Evolutionary conservation across 495 filamentous ascomycete genomes (phyloP).

Genomic region (Darksidea phi): DNA sequence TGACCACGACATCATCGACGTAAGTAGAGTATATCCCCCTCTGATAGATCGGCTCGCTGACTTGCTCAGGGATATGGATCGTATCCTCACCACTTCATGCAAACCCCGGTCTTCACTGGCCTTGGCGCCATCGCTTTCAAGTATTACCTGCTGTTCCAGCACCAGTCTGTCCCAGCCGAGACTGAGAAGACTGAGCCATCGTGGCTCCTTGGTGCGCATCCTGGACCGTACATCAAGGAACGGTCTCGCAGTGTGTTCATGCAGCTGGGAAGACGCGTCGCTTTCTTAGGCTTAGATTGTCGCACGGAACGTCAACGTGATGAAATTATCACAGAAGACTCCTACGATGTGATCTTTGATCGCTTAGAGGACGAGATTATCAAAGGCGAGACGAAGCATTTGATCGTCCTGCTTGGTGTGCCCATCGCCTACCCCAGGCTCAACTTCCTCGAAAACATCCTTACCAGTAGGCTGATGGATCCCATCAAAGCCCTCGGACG

Average conservation of each 20-base stretch:
- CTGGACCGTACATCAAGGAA: conserved; percentile 89
- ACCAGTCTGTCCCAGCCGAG: conserved; percentile 81
- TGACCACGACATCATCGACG: conserved; percentile 95
- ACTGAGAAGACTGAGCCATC: conserved; percentile 80
- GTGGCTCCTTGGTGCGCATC: conserved; percentile 77
- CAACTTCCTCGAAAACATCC: conserved; percentile 66
- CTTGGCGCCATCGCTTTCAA: conserved; percentile 91
- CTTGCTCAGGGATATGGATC: conserved; percentile 70
- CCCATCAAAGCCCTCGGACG: conserved; percentile 86
- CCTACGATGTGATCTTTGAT: conserved; percentile 81
- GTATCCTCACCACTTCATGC: conserved; percentile 89
- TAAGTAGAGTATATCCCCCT: conserved; percentile 17
- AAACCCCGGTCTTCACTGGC: conserved; percentile 83
- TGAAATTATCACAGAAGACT: conserved; percentile 74
- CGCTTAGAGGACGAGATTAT: conserved; percentile 76
- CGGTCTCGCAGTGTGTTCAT: conserved; percentile 83
- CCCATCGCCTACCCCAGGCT: conserved; percentile 93
- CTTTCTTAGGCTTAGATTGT: conserved; percentile 85
- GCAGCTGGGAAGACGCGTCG: conserved; percentile 71
- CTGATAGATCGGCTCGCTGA: conserved; percentile 14
- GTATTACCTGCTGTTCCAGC: conserved; percentile 97
- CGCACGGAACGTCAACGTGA: conserved; percentile 84
- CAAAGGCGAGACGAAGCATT: conserved; percentile 79
- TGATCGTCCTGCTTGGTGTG: conserved; percentile 71
- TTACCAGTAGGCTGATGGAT: conserved; percentile 81